Conservation (phyloP, 768 basidiomycete genomes). For the Gloeopeniophorella convolvens region DNA sequence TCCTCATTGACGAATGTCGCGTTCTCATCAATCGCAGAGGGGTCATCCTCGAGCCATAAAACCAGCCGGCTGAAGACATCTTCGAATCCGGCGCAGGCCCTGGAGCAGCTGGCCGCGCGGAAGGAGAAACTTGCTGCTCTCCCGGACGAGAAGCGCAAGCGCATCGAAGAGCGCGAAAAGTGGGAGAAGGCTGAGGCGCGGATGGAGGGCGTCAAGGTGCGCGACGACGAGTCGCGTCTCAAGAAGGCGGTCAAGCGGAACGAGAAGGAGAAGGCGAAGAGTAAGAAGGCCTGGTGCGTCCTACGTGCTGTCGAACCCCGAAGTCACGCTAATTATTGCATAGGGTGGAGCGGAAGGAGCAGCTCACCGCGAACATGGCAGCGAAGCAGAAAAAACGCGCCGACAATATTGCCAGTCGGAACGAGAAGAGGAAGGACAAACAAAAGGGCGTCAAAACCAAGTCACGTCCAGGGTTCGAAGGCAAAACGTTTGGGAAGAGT, state of each 20-base stretch:
- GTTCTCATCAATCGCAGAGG: slow-evolving; percentile 57
- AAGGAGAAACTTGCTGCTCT: slow-evolving; percentile 72
- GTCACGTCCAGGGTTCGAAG: slow-evolving; percentile 83
- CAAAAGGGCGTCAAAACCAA: slow-evolving; percentile 47
- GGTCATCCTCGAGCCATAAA: slow-evolving; percentile 37
- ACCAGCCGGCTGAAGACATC: slow-evolving; percentile 56
- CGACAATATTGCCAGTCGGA: slow-evolving; percentile 85
- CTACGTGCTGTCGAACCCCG: neutral
- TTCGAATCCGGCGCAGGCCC: slow-evolving; percentile 80
- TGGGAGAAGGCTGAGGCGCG: slow-evolving; percentile 89
- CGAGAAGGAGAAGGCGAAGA: slow-evolving; percentile 84
- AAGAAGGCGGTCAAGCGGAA: slow-evolving; percentile 93
- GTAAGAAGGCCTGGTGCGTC: slow-evolving; percentile 78
- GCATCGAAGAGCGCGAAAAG: slow-evolving; percentile 72
- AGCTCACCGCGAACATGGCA: slow-evolving; percentile 65
- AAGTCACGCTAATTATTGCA: slow-evolving; percentile 1
- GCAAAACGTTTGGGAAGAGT: slow-evolving; percentile 65
- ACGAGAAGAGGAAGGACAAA: slow-evolving; percentile 65
- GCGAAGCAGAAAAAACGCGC: slow-evolving; percentile 85
- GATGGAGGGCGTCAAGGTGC: slow-evolving; percentile 86
- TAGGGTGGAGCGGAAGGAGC: slow-evolving; percentile 86
- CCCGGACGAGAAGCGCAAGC: slow-evolving; percentile 78
- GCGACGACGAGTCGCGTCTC: slow-evolving; percentile 74
- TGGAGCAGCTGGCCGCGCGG: slow-evolving; percentile 69
- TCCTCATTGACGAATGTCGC: slow-evolving; percentile 51